A percentile compares a stretch with the other conserved stretches of the same genome.
Conservation (phyloP, 495 filamentous ascomycete species). For the Poronia punctata region DNA sequence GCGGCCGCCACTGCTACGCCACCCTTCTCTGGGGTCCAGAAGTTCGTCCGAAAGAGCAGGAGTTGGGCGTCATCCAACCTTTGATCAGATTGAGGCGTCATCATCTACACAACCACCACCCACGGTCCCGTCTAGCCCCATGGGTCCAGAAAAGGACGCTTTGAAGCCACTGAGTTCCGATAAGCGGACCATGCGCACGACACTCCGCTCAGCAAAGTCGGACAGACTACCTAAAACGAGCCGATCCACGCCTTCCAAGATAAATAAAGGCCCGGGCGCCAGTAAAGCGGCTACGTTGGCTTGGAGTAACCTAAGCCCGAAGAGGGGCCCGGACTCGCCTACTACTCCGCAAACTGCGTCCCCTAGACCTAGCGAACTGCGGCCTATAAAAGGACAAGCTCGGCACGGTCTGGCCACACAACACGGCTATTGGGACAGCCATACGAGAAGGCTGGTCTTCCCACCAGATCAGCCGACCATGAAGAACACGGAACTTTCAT, state of each 20-base stretch:
- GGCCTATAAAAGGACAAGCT: constrained; percentile 14
- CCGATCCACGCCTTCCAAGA: constrained; percentile 21
- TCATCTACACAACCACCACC: constrained; percentile 24
- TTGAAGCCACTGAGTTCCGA: constrained; percentile 76
- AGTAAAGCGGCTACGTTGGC: constrained; percentile 85
- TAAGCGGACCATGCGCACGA: constrained; percentile 76
- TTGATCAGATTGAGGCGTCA: constrained; percentile 24
- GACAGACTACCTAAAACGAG: constrained; percentile 53
- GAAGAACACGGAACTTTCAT: constrained; percentile 14
- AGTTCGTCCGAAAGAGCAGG: constrained; percentile 45
- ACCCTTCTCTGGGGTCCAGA: constrained; percentile 45
- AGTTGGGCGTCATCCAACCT: constrained; percentile 19
- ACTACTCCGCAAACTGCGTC: constrained; percentile 11
- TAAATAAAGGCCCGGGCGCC: constrained; percentile 45
- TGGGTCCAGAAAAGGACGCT: constrained; percentile 28
- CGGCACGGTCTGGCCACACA: constrained; percentile 22
- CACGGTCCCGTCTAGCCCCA: constrained; percentile 19
- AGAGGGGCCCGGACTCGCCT: constrained; percentile 12
- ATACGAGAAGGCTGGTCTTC: constrained; percentile 35
- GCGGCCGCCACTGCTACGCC: constrained; percentile 57
- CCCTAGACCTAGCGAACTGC: constrained; percentile 10
- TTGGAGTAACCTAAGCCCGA: constrained; percentile 52
- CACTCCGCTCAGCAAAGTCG: constrained; percentile 56
- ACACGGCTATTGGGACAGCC: constrained; percentile 35
- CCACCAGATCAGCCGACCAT: constrained; percentile 17